These are phyloP conservation scores for Polyplosphaeria fusca DNA, from an alignment of 495 filamentous ascomycete genomes.

Conservation along the genomic window DNA sequence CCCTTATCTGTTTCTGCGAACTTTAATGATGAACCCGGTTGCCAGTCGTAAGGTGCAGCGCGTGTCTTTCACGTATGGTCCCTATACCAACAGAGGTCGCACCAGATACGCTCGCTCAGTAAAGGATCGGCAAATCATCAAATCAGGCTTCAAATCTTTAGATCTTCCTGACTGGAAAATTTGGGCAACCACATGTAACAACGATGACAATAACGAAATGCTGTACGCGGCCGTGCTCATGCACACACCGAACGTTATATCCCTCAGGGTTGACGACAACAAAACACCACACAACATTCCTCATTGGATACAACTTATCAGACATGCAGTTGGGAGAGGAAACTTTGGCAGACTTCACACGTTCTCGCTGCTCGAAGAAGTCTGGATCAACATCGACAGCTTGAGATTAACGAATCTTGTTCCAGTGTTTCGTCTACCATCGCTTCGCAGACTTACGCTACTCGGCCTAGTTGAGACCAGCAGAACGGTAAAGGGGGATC, in stretches of 20 bases:
- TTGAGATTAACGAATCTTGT: not conserved
- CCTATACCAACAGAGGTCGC: not conserved
- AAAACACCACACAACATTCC: slow-evolving; percentile 1
- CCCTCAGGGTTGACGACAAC: slow-evolving; percentile 5
- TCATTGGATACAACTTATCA: slow-evolving; percentile 6
- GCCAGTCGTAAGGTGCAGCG: not conserved
- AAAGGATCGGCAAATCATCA: slow-evolving; percentile 1
- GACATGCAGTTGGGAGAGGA: not conserved
- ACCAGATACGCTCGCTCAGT: not conserved
- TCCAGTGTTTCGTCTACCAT: slow-evolving; percentile 6
- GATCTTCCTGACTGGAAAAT: slow-evolving; percentile 11
- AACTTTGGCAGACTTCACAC: slow-evolving; percentile 5
- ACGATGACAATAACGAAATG: not conserved
- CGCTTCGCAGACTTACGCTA: slow-evolving; percentile 2
- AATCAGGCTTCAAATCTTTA: slow-evolving; percentile 4
- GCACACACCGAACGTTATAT: slow-evolving; percentile 11
- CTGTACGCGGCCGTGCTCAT: slow-evolving; percentile 10
- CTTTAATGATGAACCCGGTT: not conserved
- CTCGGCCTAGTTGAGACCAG: not conserved
- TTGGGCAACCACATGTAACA: slow-evolving; percentile 6
- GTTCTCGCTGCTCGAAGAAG: not conserved
- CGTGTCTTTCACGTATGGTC: not conserved
- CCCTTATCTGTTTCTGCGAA: slow-evolving; percentile 18
- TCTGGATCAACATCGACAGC: not conserved
- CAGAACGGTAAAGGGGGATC: not conserved